Percentiles rank a stretch among this genome's conserved stretches.
Evolutionary conservation across 176 grass and related monocot species (phyloP).

Genomic region (Panicum miliaceum): DNA sequence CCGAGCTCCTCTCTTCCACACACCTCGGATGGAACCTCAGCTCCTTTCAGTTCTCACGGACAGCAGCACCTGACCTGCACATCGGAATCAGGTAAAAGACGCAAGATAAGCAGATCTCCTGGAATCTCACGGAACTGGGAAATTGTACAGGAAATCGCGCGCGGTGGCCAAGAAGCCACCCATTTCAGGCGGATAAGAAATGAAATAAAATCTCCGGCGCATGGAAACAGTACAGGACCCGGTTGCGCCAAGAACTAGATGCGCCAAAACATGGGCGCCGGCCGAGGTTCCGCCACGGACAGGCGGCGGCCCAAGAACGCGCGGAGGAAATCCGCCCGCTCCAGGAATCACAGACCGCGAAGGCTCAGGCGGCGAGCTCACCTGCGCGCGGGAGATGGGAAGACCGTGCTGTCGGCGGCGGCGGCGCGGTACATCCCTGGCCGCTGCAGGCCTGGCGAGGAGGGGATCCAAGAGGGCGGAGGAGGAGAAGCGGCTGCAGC

Average conservation of each 20-base stretch:
- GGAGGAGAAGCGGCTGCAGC: neutral
- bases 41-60: constrained; percentile 16
- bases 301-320: constrained; percentile 13
- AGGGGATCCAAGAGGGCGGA: neutral
- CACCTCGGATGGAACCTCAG: constrained; percentile 21
- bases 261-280: neutral
- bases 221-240: neutral
- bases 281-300: neutral
- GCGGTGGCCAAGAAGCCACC: neutral
- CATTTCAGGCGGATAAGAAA: neutral
- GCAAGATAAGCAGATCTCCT: constrained; percentile 29
- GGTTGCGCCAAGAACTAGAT: neutral
- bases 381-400: neutral
- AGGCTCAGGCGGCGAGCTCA: constrained; percentile 9
- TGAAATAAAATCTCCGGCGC: neutral
- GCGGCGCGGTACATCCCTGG: neutral
- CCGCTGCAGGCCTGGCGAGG: neutral
- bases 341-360: neutral
- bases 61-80: constrained; percentile 61
- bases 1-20: neutral
- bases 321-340: neutral
- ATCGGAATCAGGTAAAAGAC: neutral
- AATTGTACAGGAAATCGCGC: neutral
- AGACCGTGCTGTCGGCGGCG: neutral
- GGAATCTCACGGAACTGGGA: neutral